Evolutionary conservation across 768 basidiomycete species (phyloP).

Genomic region (Agaricus subrufescens): DNA sequence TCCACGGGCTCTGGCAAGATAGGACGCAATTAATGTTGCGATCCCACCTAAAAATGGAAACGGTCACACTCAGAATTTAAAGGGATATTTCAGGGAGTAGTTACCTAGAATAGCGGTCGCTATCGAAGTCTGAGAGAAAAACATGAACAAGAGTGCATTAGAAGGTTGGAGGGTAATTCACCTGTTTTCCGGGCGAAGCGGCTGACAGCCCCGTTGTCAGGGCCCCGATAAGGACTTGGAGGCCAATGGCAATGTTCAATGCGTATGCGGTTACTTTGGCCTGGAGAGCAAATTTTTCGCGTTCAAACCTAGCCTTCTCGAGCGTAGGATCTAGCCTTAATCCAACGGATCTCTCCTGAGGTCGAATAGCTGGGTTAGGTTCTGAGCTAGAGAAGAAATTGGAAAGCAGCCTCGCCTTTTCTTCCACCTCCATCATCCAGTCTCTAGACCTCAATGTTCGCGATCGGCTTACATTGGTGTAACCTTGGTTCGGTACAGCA

Average conservation of each 20-base stretch:
- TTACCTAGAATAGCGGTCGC: constrained; percentile 22
- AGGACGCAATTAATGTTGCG: constrained; percentile 65
- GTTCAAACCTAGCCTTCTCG: constrained; percentile 38
- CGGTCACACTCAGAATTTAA: background rate
- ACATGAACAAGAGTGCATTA: background rate
- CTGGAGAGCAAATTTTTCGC: constrained; percentile 41
- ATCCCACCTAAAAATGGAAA: constrained; percentile 43
- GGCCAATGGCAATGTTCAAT: constrained; percentile 47
- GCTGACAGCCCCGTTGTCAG: constrained; percentile 59
- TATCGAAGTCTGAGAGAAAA: background rate
- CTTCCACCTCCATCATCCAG: constrained; percentile 29
- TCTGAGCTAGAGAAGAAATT: background rate
- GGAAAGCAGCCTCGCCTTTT: constrained; percentile 16
- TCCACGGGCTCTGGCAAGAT: constrained; percentile 65
- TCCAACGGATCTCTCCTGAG: constrained; percentile 33
- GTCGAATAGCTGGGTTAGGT: background rate
- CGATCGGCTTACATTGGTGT: background rate
- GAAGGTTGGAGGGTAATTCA: constrained; percentile 14
- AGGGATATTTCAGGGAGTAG: constrained; percentile 9
- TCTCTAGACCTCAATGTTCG: constrained; percentile 23
- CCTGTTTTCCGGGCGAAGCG: constrained; percentile 36
- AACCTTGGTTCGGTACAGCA: background rate
- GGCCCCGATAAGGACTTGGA: constrained; percentile 62
- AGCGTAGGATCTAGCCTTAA: constrained; percentile 56
- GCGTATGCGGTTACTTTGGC: constrained; percentile 35